Conservation (phyloP, 306 rosid genomes). For the Luffa acutangula region DNA sequence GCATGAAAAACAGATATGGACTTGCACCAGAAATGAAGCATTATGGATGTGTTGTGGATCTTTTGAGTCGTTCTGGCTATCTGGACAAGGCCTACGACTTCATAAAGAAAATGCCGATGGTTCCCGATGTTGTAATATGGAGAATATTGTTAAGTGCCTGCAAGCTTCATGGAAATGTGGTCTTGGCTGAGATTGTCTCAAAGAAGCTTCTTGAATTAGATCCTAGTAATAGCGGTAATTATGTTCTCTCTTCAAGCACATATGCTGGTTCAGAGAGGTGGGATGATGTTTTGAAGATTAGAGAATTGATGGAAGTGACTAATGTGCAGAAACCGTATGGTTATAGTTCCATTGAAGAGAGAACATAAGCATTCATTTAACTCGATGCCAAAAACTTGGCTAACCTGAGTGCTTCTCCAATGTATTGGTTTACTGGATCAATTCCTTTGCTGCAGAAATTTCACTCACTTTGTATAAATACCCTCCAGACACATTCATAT, state of each 20-base stretch:
- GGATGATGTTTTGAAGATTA: conserved; percentile 70
- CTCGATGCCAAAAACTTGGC: background rate
- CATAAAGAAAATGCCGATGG: conserved; percentile 52
- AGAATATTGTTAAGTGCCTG: conserved; percentile 72
- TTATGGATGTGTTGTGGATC: conserved; percentile 67
- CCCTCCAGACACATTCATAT: background rate
- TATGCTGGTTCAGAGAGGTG: conserved; percentile 71
- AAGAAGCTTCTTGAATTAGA: conserved; percentile 66
- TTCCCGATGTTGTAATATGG: conserved; percentile 64
- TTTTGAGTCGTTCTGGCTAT: conserved; percentile 70
- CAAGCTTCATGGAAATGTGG: conserved; percentile 62
- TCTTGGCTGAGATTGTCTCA: conserved; percentile 57
- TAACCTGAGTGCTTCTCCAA: background rate
- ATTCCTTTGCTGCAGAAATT: background rate
- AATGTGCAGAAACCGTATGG: conserved; percentile 69
- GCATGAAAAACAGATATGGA: conserved; percentile 58
- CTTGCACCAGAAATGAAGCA: conserved; percentile 73
- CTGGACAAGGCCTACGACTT: conserved; percentile 61
- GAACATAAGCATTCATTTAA: background rate
- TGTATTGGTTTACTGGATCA: background rate
- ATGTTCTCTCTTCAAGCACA: conserved; percentile 56
- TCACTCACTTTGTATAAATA: background rate
- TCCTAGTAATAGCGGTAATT: conserved; percentile 63
- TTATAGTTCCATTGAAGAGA: conserved; percentile 47
- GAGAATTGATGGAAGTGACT: conserved; percentile 50